These are phyloP conservation scores for Penstemon newberryi DNA, from an alignment of 257 asterid species.

Conservation along the genomic window DNA sequence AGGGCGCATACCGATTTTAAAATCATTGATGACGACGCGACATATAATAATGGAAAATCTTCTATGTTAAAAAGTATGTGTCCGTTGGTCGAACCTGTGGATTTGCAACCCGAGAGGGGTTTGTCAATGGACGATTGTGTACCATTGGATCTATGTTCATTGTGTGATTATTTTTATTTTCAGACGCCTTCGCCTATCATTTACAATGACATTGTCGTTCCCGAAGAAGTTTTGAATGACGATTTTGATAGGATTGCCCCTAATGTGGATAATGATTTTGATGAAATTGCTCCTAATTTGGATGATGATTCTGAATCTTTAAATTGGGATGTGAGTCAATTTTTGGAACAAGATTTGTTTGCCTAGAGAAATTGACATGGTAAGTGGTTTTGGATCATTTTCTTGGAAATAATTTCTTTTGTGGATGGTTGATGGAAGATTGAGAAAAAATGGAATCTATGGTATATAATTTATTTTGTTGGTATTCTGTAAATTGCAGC, in stretches of 20 bases:
- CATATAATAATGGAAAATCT: neutral
- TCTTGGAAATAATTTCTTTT: too few species aligned
- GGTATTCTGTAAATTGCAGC: neutral
- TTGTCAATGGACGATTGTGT: slow-evolving; percentile 28
- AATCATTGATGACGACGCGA: neutral
- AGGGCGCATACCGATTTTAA: neutral
- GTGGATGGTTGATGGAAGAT: neutral
- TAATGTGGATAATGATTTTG: slow-evolving; percentile 35
- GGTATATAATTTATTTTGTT: neutral
- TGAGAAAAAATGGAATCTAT: neutral
- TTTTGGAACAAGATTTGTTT: slow-evolving; percentile 17
- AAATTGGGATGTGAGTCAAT: slow-evolving; percentile 45
- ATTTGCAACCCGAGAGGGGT: slow-evolving; percentile 8
- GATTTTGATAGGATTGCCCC: slow-evolving; percentile 26
- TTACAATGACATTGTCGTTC: slow-evolving; percentile 23
- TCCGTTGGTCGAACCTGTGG: slow-evolving; percentile 15
- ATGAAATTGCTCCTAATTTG: slow-evolving; percentile 21
- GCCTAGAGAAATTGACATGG: too few species aligned
- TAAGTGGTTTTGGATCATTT: too few species aligned
- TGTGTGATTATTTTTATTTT: slow-evolving; percentile 39
- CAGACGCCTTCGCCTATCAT: slow-evolving; percentile 44
- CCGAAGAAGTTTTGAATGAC: slow-evolving; percentile 22
- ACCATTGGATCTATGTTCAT: slow-evolving; percentile 44
- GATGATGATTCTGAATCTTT: slow-evolving; percentile 36
- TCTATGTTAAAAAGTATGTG: neutral